Base-by-base conservation (phyloP, 2,329 filamentous ascomycete genomes). In the Diplodia sapinea region DNA sequence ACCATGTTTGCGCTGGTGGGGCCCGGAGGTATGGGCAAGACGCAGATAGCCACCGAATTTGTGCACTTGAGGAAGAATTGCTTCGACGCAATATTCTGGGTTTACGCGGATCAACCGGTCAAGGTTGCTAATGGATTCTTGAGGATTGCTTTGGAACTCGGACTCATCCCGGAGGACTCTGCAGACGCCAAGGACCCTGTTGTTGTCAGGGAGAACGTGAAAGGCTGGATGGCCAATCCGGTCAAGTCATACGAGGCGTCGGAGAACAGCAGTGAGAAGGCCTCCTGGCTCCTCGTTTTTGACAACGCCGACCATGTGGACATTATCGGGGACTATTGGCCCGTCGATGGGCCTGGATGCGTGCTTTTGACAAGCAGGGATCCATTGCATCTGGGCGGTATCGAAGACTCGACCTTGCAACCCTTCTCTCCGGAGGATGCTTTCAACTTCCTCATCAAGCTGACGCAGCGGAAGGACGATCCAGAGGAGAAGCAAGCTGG, bases 11-110 rank as follows among this genome's bases (percentile, higher is more conserved):
- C 72, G 1, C 56, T 75, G 40, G 69, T 65, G 40, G 71, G 73
- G 5, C 71, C 73, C n/a, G 72, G 73, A 38, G 73, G 73, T 3
- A 73, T 75, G 47, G 72, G 72, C 64, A 74, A 74, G 68, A 74
- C 72, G 36, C 72, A 74, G 68, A 67, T 74, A 7, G 70, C 70
- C 20, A 70, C 72, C 0, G 71, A 74, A 65, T 75, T 73, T 54
- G 71, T 69, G 9, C 31, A 51, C 17, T 13, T 20, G 4, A 23
- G 13, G 8, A 43, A 40, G 5, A 20, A 59, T 2, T 11, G 23
- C 4, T 71, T 70, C 23, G 69, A 70, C 29, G 69, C 70, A 3
- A 55, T 71, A 2, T 59, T 71, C 26, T 71, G 68, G 68, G 62
- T 71, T 12, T 49, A 63, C 49, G 70, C 69, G 4, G 70, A 69